phyloP scores from a whole-genome alignment of 148 eudicot species.

The Simmondsia chinensis region DNA sequence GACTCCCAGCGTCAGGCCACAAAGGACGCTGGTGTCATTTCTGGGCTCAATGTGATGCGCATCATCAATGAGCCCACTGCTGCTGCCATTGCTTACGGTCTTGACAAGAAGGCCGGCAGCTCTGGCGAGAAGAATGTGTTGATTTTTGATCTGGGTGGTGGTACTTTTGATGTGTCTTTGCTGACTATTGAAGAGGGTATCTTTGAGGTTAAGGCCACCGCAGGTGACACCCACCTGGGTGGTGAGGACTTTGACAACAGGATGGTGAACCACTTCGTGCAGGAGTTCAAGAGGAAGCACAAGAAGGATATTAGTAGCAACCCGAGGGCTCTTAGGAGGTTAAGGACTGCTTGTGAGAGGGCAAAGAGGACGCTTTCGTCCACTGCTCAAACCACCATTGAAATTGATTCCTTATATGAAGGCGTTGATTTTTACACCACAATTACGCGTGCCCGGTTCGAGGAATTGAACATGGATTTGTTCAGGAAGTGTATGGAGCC shows the following conservation, averaged over 20 bases:
- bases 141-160: conserved; percentile 46
- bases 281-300: conserved; percentile 46
- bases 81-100: conserved; percentile 50
- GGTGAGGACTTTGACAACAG: conserved; percentile 50
- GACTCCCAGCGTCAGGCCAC: conserved; percentile 52
- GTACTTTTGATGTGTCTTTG: conserved; percentile 40
- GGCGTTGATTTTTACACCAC: conserved; percentile 51
- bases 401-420: conserved; percentile 39
- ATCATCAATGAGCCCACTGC: conserved; percentile 54
- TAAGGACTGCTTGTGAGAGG: conserved; percentile 49
- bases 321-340: conserved; percentile 42
- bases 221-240: conserved; percentile 49
- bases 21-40: conserved; percentile 45
- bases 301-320: conserved; percentile 52
- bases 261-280: conserved; percentile 46
- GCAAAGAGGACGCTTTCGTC: conserved; percentile 44
- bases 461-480: conserved; percentile 45
- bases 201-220: conserved; percentile 46
- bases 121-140: conserved; percentile 42
- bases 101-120: conserved; percentile 38
- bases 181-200: conserved; percentile 49
- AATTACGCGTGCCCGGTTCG: conserved; percentile 43
- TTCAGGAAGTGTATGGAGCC: conserved; percentile 67
- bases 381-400: conserved; percentile 41
- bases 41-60: conserved; percentile 42